Conservation (phyloP, 2,329 filamentous ascomycete genomes). For the Aspergillus pseudoglaucus region DNA sequence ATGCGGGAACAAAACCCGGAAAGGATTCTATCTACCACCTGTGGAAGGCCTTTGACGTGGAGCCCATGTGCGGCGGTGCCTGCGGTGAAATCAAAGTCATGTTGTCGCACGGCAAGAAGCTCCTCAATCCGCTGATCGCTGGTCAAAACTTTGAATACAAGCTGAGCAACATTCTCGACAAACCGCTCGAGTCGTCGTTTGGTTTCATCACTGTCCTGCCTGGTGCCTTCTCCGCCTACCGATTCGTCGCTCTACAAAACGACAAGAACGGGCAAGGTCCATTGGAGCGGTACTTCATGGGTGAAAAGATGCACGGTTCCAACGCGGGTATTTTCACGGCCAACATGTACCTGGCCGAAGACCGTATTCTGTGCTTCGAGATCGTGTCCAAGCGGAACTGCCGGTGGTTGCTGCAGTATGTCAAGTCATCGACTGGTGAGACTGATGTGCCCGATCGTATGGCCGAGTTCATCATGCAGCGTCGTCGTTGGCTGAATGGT, state of each 20-base stretch:
- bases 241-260: slow-evolving; percentile 89
- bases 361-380: slow-evolving; percentile 56
- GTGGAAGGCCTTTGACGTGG: slow-evolving; percentile 97
- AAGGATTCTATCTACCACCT: slow-evolving; percentile 94
- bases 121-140: slow-evolving; percentile 88
- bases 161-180: slow-evolving; percentile 98
- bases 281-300: slow-evolving; percentile 92
- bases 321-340: slow-evolving; percentile 95
- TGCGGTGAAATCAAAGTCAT: slow-evolving; percentile 99
- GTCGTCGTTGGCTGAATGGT: slow-evolving; percentile 94
- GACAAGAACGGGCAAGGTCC: slow-evolving; percentile 92
- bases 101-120: slow-evolving; percentile 77
- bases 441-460: slow-evolving; percentile 94
- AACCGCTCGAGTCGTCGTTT: slow-evolving; percentile 93
- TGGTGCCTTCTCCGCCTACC: slow-evolving; percentile 96
- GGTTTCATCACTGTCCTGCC: slow-evolving; percentile 96
- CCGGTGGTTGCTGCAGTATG: slow-evolving; percentile 95
- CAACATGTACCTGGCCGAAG: slow-evolving; percentile 57
- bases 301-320: slow-evolving; percentile 89
- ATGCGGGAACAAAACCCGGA: slow-evolving; percentile 91
- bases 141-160: slow-evolving; percentile 99
- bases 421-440: slow-evolving; percentile 94
- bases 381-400: slow-evolving; percentile 96
- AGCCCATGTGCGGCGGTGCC: slow-evolving; percentile 94
- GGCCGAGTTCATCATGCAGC: slow-evolving; percentile 89